A percentile compares a stretch with the other conserved stretches of the same genome.
Evolutionary conservation across 2,329 filamentous ascomycete species (phyloP).

Genomic region (Coniochaeta hoffmannii): DNA sequence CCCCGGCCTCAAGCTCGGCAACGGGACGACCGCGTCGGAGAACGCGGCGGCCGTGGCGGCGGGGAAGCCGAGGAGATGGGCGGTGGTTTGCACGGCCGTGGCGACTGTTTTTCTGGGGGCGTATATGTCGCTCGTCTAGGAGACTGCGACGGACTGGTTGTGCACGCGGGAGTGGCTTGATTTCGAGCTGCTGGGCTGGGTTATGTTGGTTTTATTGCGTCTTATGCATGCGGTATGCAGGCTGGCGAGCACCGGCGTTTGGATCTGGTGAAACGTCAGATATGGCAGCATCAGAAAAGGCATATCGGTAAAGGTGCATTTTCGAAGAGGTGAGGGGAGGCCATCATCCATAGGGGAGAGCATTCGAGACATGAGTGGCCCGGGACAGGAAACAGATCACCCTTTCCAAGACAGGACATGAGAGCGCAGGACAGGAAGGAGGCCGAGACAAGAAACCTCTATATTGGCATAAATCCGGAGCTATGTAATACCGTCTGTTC

Average conservation of each 20-base stretch:
- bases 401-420: too few relatives aligned
- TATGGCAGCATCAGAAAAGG: background rate
- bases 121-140: background rate
- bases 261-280: background rate
- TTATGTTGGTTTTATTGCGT: background rate
- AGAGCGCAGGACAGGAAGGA: background rate
- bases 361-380: too few relatives aligned
- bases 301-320: background rate
- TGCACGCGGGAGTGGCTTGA: background rate
- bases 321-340: background rate
- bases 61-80: background rate
- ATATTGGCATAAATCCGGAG: background rate
- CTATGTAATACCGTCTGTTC: background rate
- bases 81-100: conserved; percentile 5
- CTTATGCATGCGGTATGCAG: background rate
- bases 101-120: conserved; percentile 5
- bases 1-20: conserved; percentile 21
- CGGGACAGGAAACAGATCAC: too few relatives aligned
- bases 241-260: background rate
- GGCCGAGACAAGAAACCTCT: background rate
- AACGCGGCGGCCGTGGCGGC: conserved; percentile 2
- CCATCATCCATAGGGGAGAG: background rate
- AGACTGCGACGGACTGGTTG: background rate
- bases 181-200: background rate
- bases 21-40: conserved; percentile 10